These are phyloP conservation scores for Filobasidium floriforme DNA, from an alignment of 768 basidiomycete species.

Conservation along the genomic window DNA sequence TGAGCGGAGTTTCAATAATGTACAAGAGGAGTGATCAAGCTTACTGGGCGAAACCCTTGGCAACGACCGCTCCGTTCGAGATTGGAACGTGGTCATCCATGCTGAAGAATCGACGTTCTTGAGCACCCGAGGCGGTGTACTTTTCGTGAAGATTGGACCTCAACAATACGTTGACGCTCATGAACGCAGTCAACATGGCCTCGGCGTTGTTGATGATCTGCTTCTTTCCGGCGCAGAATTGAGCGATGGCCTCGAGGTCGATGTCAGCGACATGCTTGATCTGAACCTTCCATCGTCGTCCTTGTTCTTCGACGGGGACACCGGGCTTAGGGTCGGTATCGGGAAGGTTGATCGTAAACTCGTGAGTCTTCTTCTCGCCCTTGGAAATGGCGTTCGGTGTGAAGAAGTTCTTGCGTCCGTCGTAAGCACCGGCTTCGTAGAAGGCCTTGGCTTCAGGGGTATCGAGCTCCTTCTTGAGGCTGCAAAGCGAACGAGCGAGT, in stretches of 20 bases:
- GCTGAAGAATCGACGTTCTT: slow-evolving; percentile 42
- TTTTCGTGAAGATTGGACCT: slow-evolving; percentile 30
- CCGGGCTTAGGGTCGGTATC: slow-evolving; percentile 15
- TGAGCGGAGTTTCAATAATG: not conserved
- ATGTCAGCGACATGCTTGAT: slow-evolving; percentile 38
- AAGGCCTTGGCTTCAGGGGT: slow-evolving; percentile 26
- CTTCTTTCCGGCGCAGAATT: slow-evolving; percentile 32
- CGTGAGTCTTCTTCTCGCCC: not conserved
- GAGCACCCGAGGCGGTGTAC: slow-evolving; percentile 29
- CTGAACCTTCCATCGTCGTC: slow-evolving; percentile 33
- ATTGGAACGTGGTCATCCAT: slow-evolving; percentile 34
- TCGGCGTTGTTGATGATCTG: slow-evolving; percentile 34
- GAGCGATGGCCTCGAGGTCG: slow-evolving; percentile 35
- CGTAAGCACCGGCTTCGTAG: slow-evolving; percentile 26
- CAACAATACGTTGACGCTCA: slow-evolving; percentile 44
- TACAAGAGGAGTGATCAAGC: slow-evolving; percentile 9
- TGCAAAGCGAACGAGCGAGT: not conserved
- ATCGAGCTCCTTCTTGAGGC: not conserved
- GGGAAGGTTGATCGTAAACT: slow-evolving; percentile 15
- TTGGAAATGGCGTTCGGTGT: slow-evolving; percentile 33
- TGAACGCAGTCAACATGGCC: slow-evolving; percentile 33
- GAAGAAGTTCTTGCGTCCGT: slow-evolving; percentile 37
- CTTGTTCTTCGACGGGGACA: slow-evolving; percentile 31
- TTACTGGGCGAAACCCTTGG: slow-evolving; percentile 44
- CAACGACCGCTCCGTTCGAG: slow-evolving; percentile 40